A percentile compares a stretch with the other conserved stretches of the same genome.
phyloP scores from a whole-genome alignment of 139 green algal species.

The Coccomyxa sp. region DNA sequence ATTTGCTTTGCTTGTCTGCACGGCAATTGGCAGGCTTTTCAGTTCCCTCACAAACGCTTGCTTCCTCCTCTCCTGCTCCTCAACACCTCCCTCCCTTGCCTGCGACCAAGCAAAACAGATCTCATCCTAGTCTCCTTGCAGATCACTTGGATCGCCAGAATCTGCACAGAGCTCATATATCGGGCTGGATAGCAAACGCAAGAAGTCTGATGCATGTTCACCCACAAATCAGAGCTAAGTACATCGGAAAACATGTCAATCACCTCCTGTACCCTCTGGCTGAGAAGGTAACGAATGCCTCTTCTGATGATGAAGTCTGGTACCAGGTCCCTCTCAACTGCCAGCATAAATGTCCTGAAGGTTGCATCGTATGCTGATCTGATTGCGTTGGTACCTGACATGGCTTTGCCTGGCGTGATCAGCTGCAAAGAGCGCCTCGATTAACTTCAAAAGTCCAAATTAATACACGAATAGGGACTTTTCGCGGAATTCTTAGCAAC shows the following conservation, averaged over 20 bases:
- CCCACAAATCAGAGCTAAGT: neutral
- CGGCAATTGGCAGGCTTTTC: conserved; percentile 71
- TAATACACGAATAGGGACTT: too few relatives aligned
- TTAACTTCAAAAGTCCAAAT: too few relatives aligned
- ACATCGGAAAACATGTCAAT: neutral
- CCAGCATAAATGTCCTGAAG: conserved; percentile 13
- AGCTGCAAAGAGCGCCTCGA: too few relatives aligned
- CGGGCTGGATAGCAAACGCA: neutral
- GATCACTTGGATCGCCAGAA: neutral
- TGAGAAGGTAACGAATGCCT: conserved; percentile 69
- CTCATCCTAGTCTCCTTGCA: neutral
- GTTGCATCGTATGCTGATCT: neutral
- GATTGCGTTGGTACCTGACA: too few relatives aligned
- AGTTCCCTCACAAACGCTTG: conserved; percentile 73
- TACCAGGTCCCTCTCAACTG: conserved; percentile 58
- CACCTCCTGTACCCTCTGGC: conserved; percentile 34
- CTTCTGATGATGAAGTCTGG: conserved; percentile 64
- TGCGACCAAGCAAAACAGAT: neutral
- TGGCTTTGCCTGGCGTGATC: too few relatives aligned
- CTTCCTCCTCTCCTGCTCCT: conserved; percentile 16
- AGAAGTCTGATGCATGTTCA: neutral
- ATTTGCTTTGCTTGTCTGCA: conserved; percentile 83
- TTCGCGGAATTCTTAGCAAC: too few relatives aligned
- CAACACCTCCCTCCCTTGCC: neutral
- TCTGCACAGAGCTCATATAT: neutral